Evolutionary conservation across 768 basidiomycete genomes (phyloP).

Genomic region (Mrakia gelida): DNA sequence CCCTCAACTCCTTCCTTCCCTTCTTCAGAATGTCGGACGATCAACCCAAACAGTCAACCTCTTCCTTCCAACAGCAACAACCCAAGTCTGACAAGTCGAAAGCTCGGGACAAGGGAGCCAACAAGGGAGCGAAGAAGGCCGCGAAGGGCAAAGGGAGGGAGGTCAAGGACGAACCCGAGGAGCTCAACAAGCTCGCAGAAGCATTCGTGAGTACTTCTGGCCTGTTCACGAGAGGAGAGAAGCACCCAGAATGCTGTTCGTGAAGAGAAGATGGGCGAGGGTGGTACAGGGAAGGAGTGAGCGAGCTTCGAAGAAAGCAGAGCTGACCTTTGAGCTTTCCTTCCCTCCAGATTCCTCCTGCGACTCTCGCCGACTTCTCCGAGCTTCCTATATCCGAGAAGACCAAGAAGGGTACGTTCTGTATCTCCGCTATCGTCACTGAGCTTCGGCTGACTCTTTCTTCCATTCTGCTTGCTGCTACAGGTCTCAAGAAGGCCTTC

Average conservation of each 20-base stretch:
- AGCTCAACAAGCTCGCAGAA: constrained; percentile 42
- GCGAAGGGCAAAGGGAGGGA: constrained; percentile 35
- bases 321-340: constrained; percentile 1
- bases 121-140: constrained; percentile 9
- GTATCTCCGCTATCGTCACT: neutral
- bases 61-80: neutral
- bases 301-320: neutral
- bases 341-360: constrained; percentile 52
- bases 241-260: neutral
- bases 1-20: neutral
- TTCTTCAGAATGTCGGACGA: constrained; percentile 3
- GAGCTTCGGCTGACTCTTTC: neutral
- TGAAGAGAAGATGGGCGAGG: neutral
- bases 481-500: constrained; percentile 80
- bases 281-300: neutral
- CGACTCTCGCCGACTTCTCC: constrained; percentile 46
- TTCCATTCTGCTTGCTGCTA: neutral
- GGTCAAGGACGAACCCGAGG: constrained; percentile 41
- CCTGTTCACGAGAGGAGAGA: neutral
- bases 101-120: constrained; percentile 7
- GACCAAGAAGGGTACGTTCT: constrained; percentile 26
- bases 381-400: constrained; percentile 30
- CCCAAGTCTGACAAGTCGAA: neutral
- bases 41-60: neutral
- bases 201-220: constrained; percentile 41